phyloP scores from a whole-genome alignment of 441 rosid genomes.

The Adansonia gregorii region DNA sequence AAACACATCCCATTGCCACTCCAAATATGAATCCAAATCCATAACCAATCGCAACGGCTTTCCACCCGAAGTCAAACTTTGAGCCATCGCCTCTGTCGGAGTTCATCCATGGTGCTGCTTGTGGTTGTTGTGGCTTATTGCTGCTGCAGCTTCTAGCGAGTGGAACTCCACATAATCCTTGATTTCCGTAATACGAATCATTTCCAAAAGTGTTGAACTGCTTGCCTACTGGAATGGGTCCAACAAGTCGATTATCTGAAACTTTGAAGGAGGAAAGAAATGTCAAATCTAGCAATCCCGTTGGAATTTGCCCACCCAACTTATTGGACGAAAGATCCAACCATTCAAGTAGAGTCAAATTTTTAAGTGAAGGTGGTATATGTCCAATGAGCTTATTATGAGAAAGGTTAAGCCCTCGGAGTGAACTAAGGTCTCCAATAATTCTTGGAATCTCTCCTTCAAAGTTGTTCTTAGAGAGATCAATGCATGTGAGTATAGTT shows the following conservation, averaged over 20 bases:
- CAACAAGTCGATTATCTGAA: constrained; percentile 28
- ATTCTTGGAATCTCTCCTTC: constrained; percentile 29
- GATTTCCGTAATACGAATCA: constrained; percentile 21
- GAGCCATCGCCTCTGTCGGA: background rate
- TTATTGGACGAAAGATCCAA: constrained; percentile 31
- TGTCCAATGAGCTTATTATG: background rate
- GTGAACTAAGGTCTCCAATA: constrained; percentile 24
- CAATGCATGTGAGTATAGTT: constrained; percentile 2
- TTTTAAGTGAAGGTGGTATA: constrained; percentile 24
- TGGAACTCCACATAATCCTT: constrained; percentile 32
- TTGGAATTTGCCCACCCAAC: constrained; percentile 20
- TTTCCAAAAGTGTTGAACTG: constrained; percentile 24
- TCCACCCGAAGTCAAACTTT: constrained; percentile 25
- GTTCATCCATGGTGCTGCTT: background rate
- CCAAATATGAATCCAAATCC: constrained; percentile 29
- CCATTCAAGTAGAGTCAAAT: constrained; percentile 20
- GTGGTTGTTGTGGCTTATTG: background rate
- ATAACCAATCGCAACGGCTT: constrained; percentile 26
- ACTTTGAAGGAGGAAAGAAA: constrained; percentile 27
- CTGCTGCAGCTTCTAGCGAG: constrained; percentile 3
- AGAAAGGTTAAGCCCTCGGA: constrained; percentile 28
- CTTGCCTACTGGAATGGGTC: constrained; percentile 28
- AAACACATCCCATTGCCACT: background rate
- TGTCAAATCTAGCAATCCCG: constrained; percentile 17
- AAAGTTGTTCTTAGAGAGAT: constrained; percentile 28